Percentiles rank a stretch among this genome's conserved stretches.
Conservation (phyloP, 371 early-diverging fungal genomes). For the Zychaea mexicana region DNA sequence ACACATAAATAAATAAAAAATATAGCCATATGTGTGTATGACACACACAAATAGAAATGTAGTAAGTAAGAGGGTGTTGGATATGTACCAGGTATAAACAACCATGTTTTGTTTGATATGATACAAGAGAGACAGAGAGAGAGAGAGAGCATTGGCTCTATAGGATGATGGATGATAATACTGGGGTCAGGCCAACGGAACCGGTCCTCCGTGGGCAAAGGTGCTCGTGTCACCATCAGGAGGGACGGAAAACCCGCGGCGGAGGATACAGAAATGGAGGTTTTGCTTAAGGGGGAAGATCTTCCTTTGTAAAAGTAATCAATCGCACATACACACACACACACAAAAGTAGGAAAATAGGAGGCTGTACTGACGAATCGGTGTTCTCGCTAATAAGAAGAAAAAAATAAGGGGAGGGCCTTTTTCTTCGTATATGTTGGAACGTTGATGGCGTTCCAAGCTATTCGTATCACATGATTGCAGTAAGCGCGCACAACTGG, state of each 20-base stretch:
- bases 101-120: too few species aligned
- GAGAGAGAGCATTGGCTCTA: too few species aligned
- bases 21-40: too few species aligned
- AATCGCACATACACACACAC: neutral
- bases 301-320: neutral
- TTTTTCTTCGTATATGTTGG: too few species aligned
- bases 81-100: too few species aligned
- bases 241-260: neutral
- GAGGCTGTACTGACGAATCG: neutral
- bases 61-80: too few species aligned
- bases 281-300: neutral
- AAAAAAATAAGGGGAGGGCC: neutral
- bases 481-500: too few species aligned
- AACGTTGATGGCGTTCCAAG: too few species aligned
- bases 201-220: neutral
- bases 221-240: slow-evolving; percentile 1
- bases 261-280: neutral
- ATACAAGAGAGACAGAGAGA: too few species aligned
- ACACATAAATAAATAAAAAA: too few species aligned
- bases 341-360: neutral
- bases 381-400: neutral
- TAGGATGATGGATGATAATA: too few species aligned
- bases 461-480: neutral
- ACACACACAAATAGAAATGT: too few species aligned
- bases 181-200: slow-evolving; percentile 3